Evolutionary conservation across 495 filamentous ascomycete species (phyloP).

Genomic region (Lasiosphaeria hispida): DNA sequence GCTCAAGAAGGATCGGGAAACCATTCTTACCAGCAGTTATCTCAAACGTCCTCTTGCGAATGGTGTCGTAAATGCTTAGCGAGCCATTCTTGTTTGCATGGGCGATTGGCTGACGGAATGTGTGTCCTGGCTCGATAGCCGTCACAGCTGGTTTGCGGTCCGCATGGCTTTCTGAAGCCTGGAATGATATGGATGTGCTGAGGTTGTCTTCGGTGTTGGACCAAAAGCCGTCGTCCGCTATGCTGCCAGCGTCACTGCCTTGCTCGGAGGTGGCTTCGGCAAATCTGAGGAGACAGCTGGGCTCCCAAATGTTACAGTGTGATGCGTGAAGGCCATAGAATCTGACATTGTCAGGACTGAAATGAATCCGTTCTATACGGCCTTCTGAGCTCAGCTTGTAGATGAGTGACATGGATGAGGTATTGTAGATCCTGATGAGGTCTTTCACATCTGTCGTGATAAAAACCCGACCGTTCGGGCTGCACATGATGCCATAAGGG

Average conservation of each 20-base stretch:
- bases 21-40: too few species aligned
- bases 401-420: conserved; percentile 12
- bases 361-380: neutral
- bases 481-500: neutral
- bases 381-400: conserved; percentile 2
- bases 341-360: neutral
- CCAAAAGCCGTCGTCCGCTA: neutral
- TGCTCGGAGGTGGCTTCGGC: neutral
- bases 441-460: neutral
- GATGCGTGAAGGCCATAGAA: conserved; percentile 2
- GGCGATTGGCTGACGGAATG: too few species aligned
- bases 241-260: neutral
- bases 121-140: too few species aligned
- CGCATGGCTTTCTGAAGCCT: too few species aligned
- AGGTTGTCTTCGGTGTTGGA: neutral
- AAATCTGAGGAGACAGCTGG: neutral
- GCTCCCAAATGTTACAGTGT: conserved; percentile 15
- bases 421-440: conserved; percentile 1
- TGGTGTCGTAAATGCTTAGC: too few species aligned
- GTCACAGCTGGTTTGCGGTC: too few species aligned
- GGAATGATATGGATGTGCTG: too few species aligned
- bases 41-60: too few species aligned
- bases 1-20: too few species aligned
- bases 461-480: conserved; percentile 8
- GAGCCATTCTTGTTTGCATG: too few species aligned